These are phyloP conservation scores for Lolium multiflorum DNA, from an alignment of 176 grass and related monocot genomes.

Conservation along the genomic window DNA sequence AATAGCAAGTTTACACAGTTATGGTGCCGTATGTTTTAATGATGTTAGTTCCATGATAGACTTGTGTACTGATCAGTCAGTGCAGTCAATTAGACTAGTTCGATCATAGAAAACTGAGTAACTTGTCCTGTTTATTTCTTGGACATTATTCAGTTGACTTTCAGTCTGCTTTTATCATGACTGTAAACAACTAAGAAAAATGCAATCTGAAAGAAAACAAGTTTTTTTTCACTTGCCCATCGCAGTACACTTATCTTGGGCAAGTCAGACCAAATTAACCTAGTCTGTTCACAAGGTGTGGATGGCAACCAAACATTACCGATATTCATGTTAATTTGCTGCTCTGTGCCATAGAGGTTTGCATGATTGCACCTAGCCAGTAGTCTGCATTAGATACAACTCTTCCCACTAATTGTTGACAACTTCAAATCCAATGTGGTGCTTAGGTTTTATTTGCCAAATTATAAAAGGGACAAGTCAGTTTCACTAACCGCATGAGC, in stretches of 20 bases:
- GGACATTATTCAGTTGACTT: slow-evolving; percentile 25
- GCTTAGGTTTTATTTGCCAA: no score
- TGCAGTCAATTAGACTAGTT: slow-evolving; percentile 12
- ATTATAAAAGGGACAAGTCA: no score
- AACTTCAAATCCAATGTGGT: no score
- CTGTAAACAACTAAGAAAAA: not conserved
- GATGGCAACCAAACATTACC: no score
- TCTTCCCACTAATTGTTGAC: no score
- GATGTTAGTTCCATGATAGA: not conserved
- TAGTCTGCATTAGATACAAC: no score
- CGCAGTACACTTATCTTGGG: not conserved
- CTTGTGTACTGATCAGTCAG: not conserved
- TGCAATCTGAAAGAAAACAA: slow-evolving; percentile 10
- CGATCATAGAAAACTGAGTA: slow-evolving; percentile 13
- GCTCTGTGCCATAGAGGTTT: no score
- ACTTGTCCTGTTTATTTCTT: slow-evolving; percentile 13
- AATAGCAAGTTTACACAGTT: not conserved
- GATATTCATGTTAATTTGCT: no score
- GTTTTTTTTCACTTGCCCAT: not conserved
- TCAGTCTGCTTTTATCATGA: slow-evolving; percentile 23
- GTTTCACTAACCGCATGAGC: no score
- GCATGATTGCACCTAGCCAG: no score
- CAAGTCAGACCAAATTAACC: not conserved
- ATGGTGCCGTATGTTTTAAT: not conserved
- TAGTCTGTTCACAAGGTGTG: not conserved